Evolutionary conservation across 2,329 filamentous ascomycete species (phyloP), one percentile per base, ranked within the genome.

Genomic region (Fusarium incarnatum): DNA sequence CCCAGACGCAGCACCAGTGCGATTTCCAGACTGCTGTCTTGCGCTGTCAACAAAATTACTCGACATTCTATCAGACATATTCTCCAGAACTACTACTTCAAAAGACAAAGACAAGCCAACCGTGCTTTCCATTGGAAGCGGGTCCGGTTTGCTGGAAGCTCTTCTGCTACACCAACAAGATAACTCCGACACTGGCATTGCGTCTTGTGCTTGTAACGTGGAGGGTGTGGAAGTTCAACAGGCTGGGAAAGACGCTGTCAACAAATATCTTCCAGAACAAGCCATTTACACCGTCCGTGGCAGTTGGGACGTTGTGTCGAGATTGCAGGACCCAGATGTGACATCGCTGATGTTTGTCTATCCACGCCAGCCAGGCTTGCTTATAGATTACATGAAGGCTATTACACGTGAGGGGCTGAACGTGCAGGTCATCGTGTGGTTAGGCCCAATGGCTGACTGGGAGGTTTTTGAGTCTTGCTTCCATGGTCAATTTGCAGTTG

Each of bases 301-400:
- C 6, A 79, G 78, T 4, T 79, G 77, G 77, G 71, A 76, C 0
- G 32, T 80, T 2, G 72, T 73, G 2, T 64, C 69, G 15, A 71
- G 76, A 18, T 68, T 79, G 6, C 60, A 37, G 9, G 74, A 76
- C 27, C 50, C 71, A 1, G 67, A 68, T 47, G 64, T 74, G 11
- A 52, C 53, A 12, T 74, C 55, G 4, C 58, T 80, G 44, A 56
- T 80, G 60, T 81, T 81, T 60, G 73, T 77, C 11, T 81, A 81
- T 30, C 79, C 79, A 15, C 78, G 79, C 3, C 76, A 78, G 27
- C 73, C 74, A 3, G 50, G 47, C 3, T 32, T 81, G 13, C 72
- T 80, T 18, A 46, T 58, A 10, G 64, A 62, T 34, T 81, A 81
- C 28, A 58, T 76, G 8, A 49, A 68, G n/a, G 37, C 16, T 15